Percentiles rank a stretch among this genome's conserved stretches.
Conservation (phyloP, 1,284 basidiomycete species). For the Chondrostereum purpureum region DNA sequence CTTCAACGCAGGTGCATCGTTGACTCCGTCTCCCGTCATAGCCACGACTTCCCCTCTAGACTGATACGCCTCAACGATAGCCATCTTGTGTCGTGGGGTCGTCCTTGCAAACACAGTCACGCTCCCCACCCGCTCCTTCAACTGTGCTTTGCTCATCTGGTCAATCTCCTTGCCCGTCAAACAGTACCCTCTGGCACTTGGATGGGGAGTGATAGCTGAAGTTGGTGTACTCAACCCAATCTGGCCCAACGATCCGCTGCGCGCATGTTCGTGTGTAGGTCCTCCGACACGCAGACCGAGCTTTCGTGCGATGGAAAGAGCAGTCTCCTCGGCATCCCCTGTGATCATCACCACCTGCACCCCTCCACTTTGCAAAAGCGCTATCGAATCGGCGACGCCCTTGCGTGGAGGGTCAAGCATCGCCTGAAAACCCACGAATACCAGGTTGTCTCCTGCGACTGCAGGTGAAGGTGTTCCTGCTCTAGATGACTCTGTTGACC, state of each 20-base stretch:
- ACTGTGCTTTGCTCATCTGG: constrained; percentile 69
- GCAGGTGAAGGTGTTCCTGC: constrained; percentile 16
- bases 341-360: constrained; percentile 99
- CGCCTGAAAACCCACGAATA: constrained; percentile 90
- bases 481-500: constrained; percentile 18
- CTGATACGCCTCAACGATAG: constrained; percentile 44
- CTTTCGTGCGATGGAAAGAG: constrained; percentile 81
- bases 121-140: constrained; percentile 76
- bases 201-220: constrained; percentile 5
- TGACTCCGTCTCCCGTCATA: constrained; percentile 50
- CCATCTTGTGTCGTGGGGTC: constrained; percentile 66
- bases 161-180: constrained; percentile 89
- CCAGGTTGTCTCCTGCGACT: constrained; percentile 51
- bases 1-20: constrained; percentile 47
- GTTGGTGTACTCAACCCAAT: constrained; percentile 4
- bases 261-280: constrained; percentile 15
- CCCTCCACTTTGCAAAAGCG: constrained; percentile 74
- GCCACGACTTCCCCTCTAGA: constrained; percentile 42
- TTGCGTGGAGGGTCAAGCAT: constrained; percentile 95
- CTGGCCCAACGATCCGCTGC: constrained; percentile 9
- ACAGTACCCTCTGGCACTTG: constrained; percentile 31
- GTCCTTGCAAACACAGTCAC: constrained; percentile 80
- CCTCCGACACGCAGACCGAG: constrained; percentile 73
- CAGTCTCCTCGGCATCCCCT: constrained; percentile 90
- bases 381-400: constrained; percentile 87